Base-by-base conservation (phyloP, 805 yeast genomes). In the Suhomyces canberraensis region DNA sequence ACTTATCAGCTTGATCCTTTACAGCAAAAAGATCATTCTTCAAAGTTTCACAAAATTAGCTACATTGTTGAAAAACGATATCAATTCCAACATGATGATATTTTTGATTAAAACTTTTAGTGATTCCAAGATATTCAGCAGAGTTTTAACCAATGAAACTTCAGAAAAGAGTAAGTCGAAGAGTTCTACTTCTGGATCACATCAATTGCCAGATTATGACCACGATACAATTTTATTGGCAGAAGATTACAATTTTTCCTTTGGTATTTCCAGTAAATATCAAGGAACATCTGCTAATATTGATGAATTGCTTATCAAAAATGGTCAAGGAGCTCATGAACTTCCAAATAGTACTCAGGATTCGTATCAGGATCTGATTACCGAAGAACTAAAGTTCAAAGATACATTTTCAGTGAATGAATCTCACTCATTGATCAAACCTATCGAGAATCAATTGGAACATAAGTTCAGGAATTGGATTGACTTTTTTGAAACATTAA, bases 181-280 rank as follows among this genome's bases (percentile, higher is more conserved):
- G 27, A 43, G 21, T 16, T 49, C 50, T n/a, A 25, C 28, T 7
- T 29, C 33, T 18, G 16, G 18, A 18, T 11, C 22, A 4, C 4
- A 32, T 26, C 11, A 26, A 7, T 38, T 58, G 6, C 42, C 38
- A 4, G 71, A 65, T 41, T 47, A 37, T 16, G 58, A 60, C 29
- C 31, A 37, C 3, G 46, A 42, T 18, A 31, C 42, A 2, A 37
- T 61, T 4, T 32, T 75, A 24, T 60, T 80, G 11, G 68, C 64
- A 25, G 77, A 77, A 19, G 75, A 69, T 31, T 71, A 66, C 42
- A 74, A 71, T 14, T 68, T 66, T 48, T 66, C 69, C 3, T 75
- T 63, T 54, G 84, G 85, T 3, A 54, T 78, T 2, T 70, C 82
- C 0, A 74, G 81, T 47, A 76, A 75, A 43, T 61, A 69, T 17